Base-by-base conservation (phyloP, 1,284 basidiomycete genomes). In the Boletus hoseneyae region DNA sequence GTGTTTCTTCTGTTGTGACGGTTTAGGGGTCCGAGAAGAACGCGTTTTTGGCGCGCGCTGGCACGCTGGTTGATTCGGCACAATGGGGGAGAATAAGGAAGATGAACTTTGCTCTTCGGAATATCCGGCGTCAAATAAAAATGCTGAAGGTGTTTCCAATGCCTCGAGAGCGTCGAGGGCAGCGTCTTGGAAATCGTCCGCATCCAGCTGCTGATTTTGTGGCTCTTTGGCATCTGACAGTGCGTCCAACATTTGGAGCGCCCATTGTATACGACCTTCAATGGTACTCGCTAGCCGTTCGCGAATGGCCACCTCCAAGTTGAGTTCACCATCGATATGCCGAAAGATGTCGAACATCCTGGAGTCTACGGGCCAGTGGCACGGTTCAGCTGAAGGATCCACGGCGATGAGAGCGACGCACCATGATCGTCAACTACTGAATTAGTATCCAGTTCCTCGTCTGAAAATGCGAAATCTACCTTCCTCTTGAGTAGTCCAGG, bases 251-350 rank as follows among this genome's bases (percentile, higher is more conserved):
- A 89, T 64, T 16, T 76, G 57, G 23, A 75, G 58, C 23, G 84
- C 84, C 86, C 87, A 89, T 48, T 77, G 72, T 30, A 89, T 78
- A 40, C 86, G 77, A 12, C 79, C 77, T 57, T 83, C 72, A 6
- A 85, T 64, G 3, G 80, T 80, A 30, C 75, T 70, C 18, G 72
- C 71, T 41, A 89, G 66, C 45, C 81, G 75, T 51, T 77, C 65
- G 45, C 82, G 75, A 15, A 88, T 59, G 4, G 76, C 71, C 36
- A 89, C 80, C 61, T 89, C 87, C 25, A 85, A 64, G 60, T 82
- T 75, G 19, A 89, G 64, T 59, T 89, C 83, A 47, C 79, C 72
- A 6, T 42, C 30, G 33, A 72, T 48, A 33, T 61, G 45, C 11
- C 48, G 58, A 56, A 47, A 50, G 35, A 64, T 40, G n/a, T 57